Evolutionary conservation across 176 grass and related monocot species (phyloP).

Genomic region (Lolium multiflorum): DNA sequence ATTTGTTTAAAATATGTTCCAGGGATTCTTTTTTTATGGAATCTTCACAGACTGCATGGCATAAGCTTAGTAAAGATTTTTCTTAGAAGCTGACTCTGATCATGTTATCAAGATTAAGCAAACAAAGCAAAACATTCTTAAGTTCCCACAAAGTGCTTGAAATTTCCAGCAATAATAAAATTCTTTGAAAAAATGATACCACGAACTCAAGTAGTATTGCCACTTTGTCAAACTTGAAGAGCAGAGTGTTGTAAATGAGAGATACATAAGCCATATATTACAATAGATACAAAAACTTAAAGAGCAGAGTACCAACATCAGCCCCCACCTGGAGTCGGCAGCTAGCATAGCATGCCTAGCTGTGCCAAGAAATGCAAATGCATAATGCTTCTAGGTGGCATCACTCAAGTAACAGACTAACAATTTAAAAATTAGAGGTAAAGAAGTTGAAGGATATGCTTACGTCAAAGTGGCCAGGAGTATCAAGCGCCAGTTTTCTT

Average conservation of each 20-base stretch:
- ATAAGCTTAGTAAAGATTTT: neutral
- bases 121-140: neutral
- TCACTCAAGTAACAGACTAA: neutral
- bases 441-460: neutral
- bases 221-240: neutral
- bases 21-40: neutral
- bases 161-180: no score
- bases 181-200: no score
- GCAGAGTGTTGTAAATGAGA: neutral
- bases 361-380: neutral
- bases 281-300: neutral
- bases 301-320: neutral
- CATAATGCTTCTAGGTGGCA: neutral
- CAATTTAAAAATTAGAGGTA: neutral
- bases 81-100: neutral
- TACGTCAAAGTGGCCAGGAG: neutral
- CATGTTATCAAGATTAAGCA: neutral
- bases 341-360: neutral
- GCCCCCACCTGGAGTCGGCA: neutral
- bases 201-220: neutral
- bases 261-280: neutral
- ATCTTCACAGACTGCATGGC: neutral
- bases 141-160: neutral
- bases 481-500: slow-evolving; percentile 1
- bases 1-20: neutral